Conservation (phyloP, 1,139 yeast species). For the Pichia sp. region DNA sequence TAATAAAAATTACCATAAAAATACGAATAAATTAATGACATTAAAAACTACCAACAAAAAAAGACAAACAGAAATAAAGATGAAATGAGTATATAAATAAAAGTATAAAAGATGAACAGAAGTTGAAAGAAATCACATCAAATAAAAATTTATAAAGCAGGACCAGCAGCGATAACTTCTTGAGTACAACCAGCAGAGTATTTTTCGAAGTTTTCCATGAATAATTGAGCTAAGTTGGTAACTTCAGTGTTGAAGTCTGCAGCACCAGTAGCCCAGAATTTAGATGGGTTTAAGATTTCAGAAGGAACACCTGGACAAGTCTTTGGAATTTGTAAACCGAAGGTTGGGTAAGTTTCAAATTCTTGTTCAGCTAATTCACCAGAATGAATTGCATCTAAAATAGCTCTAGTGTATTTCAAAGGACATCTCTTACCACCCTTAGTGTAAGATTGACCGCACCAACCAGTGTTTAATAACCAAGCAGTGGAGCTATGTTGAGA, state of each 20-base stretch:
- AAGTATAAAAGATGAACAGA: too few relatives aligned
- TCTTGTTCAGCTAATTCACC: constrained; percentile 79
- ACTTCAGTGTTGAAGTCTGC: constrained; percentile 67
- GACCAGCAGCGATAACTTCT: constrained; percentile 93
- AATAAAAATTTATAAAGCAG: constrained; percentile 33
- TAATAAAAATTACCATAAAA: not conserved
- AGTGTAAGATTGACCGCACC: constrained; percentile 93
- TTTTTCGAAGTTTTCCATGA: constrained; percentile 78
- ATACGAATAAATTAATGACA: not conserved
- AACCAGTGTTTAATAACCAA: constrained; percentile 96
- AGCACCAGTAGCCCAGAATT: constrained; percentile 71
- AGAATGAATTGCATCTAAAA: constrained; percentile 88
- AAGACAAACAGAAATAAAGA: not conserved
- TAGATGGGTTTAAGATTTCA: constrained; percentile 81
- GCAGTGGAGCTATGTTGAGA: constrained; percentile 83
- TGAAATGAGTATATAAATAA: not conserved
- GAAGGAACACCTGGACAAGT: constrained; percentile 75
- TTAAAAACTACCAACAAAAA: not conserved
- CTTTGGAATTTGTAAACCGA: constrained; percentile 84
- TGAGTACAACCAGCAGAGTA: constrained; percentile 77
- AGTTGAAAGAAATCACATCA: not conserved
- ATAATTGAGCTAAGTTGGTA: constrained; percentile 65
- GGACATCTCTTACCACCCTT: constrained; percentile 98
- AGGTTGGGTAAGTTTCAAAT: constrained; percentile 78
- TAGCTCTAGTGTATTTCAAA: constrained; percentile 94